Conservation (phyloP, 352 stramenopile genomes). For the Phytophthora idaei region DNA sequence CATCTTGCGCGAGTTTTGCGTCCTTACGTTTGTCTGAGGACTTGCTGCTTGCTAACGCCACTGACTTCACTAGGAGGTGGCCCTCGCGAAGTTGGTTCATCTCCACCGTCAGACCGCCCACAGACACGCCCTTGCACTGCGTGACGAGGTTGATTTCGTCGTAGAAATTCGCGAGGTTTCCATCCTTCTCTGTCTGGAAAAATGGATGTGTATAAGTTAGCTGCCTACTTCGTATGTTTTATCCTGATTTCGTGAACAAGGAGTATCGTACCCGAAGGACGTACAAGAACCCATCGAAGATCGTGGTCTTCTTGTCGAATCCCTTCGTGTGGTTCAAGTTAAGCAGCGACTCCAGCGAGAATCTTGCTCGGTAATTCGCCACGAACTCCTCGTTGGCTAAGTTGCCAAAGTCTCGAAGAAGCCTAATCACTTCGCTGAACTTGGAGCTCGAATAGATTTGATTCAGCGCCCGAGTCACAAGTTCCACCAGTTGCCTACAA, state of each 20-base stretch:
- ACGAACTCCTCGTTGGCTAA: conserved; percentile 29
- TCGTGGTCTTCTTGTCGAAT: conserved; percentile 22
- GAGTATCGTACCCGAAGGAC: conserved; percentile 24
- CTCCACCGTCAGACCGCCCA: conserved; percentile 17
- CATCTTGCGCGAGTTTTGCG: conserved; percentile 15
- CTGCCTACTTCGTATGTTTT: neutral
- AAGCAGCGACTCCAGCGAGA: conserved; percentile 34
- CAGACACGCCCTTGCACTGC: conserved; percentile 33
- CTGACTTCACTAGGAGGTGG: conserved; percentile 12
- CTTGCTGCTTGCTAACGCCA: conserved; percentile 14
- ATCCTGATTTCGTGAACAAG: neutral
- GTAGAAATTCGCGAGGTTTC: conserved; percentile 27
- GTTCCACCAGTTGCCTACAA: conserved; percentile 26
- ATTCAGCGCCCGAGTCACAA: conserved; percentile 39
- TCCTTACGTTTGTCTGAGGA: neutral
- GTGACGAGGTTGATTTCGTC: conserved; percentile 33
- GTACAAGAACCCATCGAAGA: conserved; percentile 32
- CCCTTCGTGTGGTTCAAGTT: conserved; percentile 29
- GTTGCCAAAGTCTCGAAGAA: conserved; percentile 38
- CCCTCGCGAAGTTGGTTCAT: conserved; percentile 31
- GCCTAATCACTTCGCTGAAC: conserved; percentile 21
- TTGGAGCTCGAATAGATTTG: conserved; percentile 32
- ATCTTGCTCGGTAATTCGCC: conserved; percentile 15
- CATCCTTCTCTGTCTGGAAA: conserved; percentile 24
- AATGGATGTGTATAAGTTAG: neutral